Base-by-base conservation (phyloP, 1,139 yeast species). In the Scheffersomyces lignicola region DNA sequence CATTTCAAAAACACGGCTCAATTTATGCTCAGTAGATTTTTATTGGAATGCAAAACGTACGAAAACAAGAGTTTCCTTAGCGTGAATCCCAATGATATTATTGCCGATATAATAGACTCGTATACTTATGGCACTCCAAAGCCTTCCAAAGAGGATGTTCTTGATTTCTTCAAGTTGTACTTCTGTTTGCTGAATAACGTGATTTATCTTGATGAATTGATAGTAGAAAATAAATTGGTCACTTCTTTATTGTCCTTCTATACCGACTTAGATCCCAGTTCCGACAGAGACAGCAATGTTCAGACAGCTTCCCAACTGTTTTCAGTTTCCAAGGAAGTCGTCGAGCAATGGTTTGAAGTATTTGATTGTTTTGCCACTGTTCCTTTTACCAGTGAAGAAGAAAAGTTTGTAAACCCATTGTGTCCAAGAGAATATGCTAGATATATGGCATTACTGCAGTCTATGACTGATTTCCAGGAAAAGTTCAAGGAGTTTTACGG, bases 351-450 rank as follows among this genome's bases (percentile, higher is more conserved):
- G 73, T 58, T 61, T 36, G 49, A 54, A 6, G 49, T 61, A 3
- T 66, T 65, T 42, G 52, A 54, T 20, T 47, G 51, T 8, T 54
- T 65, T 33, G 48, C 60, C 7, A 50, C 58, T 8, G 55, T 58
- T 6, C 71, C 69, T 1, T 59, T 53, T 38, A 50, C 60, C 7
- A 51, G 50, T 11, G 55, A 52, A 4, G 52, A 45, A 16, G 42
- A 48, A 13, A 47, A 54, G 21, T 47, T 50, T 31, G 54, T 61
- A 14, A 51, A 57, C 38, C 49, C 65, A 3, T 50, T 65, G 27
- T 61, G 67, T 41, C 69, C 69, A 1, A 48, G 48, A 29, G 65
- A 61, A 38, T 58, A 58, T 33, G 45, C 51, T 12, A 49, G 42
- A 10, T 24, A 23, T 22, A 18, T 9, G 16, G 13, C n/a, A 3